Evolutionary conservation across 257 asterid genomes (phyloP).

Genomic region (Avicennia marina): DNA sequence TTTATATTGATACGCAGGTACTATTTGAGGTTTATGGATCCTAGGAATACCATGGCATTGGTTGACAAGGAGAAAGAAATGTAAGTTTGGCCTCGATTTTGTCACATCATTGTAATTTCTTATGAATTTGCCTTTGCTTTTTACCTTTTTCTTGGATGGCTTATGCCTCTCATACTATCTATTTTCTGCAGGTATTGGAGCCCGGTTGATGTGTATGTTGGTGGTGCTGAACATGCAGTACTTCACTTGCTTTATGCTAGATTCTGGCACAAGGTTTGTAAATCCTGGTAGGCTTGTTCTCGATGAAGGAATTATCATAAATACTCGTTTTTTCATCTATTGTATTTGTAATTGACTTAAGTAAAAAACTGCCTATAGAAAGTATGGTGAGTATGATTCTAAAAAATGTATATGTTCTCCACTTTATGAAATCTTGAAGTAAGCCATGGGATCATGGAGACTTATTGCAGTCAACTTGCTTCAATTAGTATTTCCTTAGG

Average conservation of each 20-base stretch:
- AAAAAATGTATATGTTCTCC: too few relatives aligned
- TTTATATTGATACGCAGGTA: conserved; percentile 52
- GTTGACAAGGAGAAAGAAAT: conserved; percentile 83
- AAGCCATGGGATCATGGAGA: too few relatives aligned
- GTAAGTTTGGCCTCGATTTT: conserved; percentile 37
- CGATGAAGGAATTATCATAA: not conserved
- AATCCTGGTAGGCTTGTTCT: not conserved
- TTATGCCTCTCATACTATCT: conserved; percentile 12
- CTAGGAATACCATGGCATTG: conserved; percentile 64
- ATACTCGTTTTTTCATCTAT: not conserved
- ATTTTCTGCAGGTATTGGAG: conserved; percentile 77
- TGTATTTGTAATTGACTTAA: too few relatives aligned
- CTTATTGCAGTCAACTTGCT: too few relatives aligned
- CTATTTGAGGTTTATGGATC: conserved; percentile 98
- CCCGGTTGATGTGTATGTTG: conserved; percentile 97
- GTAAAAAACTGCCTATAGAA: too few relatives aligned
- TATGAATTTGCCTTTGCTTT: conserved; percentile 5
- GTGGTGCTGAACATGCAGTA: conserved; percentile 99
- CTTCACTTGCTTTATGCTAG: conserved; percentile 98
- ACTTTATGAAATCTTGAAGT: too few relatives aligned
- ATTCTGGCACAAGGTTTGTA: conserved; percentile 96
- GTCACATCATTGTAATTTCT: conserved; percentile 4
- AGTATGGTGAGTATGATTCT: too few relatives aligned
- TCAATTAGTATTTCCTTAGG: too few relatives aligned
- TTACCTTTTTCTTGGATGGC: conserved; percentile 6